Conservation (phyloP, 176 grass and related monocot species). For the Cymbopogon citratus region DNA sequence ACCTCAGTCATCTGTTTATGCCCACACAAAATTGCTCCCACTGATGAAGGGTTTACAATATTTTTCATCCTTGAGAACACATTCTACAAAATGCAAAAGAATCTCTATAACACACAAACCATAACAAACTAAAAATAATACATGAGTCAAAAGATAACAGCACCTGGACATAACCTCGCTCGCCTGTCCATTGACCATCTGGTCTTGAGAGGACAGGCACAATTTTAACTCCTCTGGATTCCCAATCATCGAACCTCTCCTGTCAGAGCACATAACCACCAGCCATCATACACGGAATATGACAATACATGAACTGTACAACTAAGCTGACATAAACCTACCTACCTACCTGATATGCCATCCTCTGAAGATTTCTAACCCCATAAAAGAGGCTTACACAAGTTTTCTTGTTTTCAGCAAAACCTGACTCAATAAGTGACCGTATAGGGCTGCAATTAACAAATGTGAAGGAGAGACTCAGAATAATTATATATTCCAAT, state of each 20-base stretch:
- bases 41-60: constrained; percentile 48
- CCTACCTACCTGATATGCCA: constrained; percentile 73
- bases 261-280: constrained; percentile 11
- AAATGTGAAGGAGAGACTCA: background rate
- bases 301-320: background rate
- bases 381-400: constrained; percentile 77
- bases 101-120: background rate
- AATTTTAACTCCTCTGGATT: constrained; percentile 64
- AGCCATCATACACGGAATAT: background rate
- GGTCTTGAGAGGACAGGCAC: constrained; percentile 76
- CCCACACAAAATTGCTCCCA: constrained; percentile 81
- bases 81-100: constrained; percentile 42
- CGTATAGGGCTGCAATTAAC: constrained; percentile 52
- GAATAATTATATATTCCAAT: background rate
- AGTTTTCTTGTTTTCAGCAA: constrained; percentile 39
- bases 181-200: constrained; percentile 62
- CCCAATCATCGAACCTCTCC: constrained; percentile 74
- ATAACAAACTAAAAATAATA: background rate
- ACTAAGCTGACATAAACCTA: background rate
- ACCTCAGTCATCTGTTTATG: constrained; percentile 92
- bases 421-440: constrained; percentile 69
- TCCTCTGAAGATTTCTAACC: constrained; percentile 74
- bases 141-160: background rate
- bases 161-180: constrained; percentile 87
- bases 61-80: constrained; percentile 64